Base-by-base conservation (phyloP, 2,329 filamentous ascomycete species). In the Neopestalotiopsis rosae region DNA sequence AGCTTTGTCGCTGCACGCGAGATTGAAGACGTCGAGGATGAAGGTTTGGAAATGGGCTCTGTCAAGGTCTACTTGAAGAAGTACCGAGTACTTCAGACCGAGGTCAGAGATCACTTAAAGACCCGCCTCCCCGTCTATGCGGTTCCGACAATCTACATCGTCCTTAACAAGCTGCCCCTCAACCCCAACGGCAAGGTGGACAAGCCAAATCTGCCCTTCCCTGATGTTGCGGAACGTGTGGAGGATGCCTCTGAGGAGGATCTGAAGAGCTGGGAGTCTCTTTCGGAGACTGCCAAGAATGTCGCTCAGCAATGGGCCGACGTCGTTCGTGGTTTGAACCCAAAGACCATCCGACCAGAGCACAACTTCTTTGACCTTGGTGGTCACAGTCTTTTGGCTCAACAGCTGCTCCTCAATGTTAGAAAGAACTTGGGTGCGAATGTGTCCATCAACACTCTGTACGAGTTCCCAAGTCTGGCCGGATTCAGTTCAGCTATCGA, bases 131-230 rank as follows among this genome's bases (percentile, higher is more conserved):
- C 94, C 0, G 84, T 85, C 13, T 95, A 94, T 79, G 92, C 93
- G 1, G 89, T 96, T 1, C 94, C 94, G 0, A 90, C 89, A 3
- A 86, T 93, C 52, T 90, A 93, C 72, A 92, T 96, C 57, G 88
- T 91, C 0, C 88, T 96, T 68, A 86, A 89, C 70, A 89, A 90
- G 68, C 87, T 95, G 71, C 93, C 93, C 1, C 81, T 95, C n/a
- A 95, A 94, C 78, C 92, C 92, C n/a, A 94, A 94, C 73, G 92
- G 93, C 74, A 96, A 96, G 81, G 89, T 95, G 57, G 94, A 97
- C 80, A 92, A 90, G 80, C 91, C 92, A 14, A 89, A 89, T 1
- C 84, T 97, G 66, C 94, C 94, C 0, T 96, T 95, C 87, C 95
- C 90, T 52, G 93, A 95, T 79, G 89, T 89, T 30, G 88, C 89